These are phyloP conservation scores for Serendipita sp. DNA, from an alignment of 768 basidiomycete genomes.

Conservation along the genomic window DNA sequence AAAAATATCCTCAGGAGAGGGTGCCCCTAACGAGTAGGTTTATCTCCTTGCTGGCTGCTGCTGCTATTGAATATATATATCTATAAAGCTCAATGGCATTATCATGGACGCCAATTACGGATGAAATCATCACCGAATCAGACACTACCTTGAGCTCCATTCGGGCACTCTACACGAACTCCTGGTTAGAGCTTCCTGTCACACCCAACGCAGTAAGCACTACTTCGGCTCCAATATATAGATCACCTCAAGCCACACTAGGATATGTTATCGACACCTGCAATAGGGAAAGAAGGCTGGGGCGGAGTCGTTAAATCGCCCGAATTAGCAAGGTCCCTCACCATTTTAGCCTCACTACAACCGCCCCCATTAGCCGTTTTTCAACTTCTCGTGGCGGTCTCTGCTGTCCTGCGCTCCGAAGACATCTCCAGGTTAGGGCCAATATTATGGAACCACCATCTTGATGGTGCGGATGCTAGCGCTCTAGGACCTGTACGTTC, in stretches of 20 bases:
- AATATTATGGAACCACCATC: constrained; percentile 39
- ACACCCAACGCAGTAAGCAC: background rate
- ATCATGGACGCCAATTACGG: constrained; percentile 16
- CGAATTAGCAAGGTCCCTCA: background rate
- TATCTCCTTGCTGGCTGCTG: background rate
- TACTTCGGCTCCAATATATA: background rate
- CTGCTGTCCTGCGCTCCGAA: constrained; percentile 30
- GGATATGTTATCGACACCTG: background rate
- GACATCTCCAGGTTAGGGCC: constrained; percentile 38
- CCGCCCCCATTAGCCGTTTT: constrained; percentile 31
- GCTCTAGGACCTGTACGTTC: constrained; percentile 34
- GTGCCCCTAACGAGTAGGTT: background rate
- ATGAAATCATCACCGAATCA: constrained; percentile 29
- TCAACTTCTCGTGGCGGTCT: constrained; percentile 47
- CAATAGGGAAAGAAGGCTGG: background rate
- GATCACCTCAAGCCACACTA: background rate
- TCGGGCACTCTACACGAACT: constrained; percentile 34
- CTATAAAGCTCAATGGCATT: background rate
- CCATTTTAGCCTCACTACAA: constrained; percentile 26
- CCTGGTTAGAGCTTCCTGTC: constrained; percentile 12
- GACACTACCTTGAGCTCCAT: constrained; percentile 26
- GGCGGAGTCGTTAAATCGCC: background rate
- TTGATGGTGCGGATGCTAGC: constrained; percentile 23
- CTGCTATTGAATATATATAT: background rate
- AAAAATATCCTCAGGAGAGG: background rate